Base-by-base conservation (phyloP, 192 early-diverging fungal genomes). In the Podila epicladia region DNA sequence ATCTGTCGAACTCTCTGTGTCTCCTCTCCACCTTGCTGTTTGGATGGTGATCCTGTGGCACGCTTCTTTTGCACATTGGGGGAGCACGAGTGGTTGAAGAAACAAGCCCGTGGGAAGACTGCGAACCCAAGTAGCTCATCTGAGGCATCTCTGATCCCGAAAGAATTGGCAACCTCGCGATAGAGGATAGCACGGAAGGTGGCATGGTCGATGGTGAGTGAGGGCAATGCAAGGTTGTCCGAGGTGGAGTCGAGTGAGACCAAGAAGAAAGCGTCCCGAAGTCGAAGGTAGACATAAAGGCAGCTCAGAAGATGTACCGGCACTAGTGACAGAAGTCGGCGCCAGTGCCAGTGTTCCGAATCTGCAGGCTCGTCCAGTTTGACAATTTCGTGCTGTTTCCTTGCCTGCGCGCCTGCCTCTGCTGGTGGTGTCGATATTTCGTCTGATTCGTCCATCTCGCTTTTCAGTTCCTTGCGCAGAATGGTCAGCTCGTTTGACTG, bases 31-130 rank as follows among this genome's bases (percentile, higher is more conserved):
- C 6, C 67, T 41, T n/a, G 57, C 49, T 26, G 13, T 49, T 20
- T 28, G 28, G 74, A 20, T 50, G 74, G 22, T 28, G 49, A 11
- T 65, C 80, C 53, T 55, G 53, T 55, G 8, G 61, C 48, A 51
- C 90, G 75, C 20, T 72, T 33, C 66, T 90, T 90, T 6, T 69
- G 64, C n/a, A 91, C 61, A 38, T 89, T 91, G 5, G 92, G 89
- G 5, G 73, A 74, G 53, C 92, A 93, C 3, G 90, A 90, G 61
- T 93, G 92, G 67, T 93, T 93, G 65, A 93, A 93, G 50, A 87
- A 91, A 8, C 88, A 87, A 0, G 92, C 92, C 0, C 84, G 82
- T 9, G 92, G 89, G 58, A 90, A 90, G 3, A 93, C 86, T 13
- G 87, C 85, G 53, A 86, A 91, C 0, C 90, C 90, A 5, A 91